Evolutionary conservation across 768 basidiomycete genomes (phyloP), one percentile per base, ranked within the genome.

Genomic region (Boletus pseudopeckii): DNA sequence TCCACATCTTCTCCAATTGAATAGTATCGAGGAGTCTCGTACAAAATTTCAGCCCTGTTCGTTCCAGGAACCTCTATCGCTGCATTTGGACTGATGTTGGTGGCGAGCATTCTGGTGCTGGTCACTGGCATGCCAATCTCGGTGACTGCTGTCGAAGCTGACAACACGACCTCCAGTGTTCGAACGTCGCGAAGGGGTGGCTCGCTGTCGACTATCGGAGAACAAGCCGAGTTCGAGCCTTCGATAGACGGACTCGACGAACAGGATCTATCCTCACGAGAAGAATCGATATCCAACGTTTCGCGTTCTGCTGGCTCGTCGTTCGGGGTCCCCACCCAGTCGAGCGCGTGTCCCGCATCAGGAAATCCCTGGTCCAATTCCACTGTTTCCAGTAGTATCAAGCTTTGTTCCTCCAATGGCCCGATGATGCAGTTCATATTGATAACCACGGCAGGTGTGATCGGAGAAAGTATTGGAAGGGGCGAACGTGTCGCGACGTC

Each of bases 401-500:
- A 17, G 7, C 20, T 0, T 39, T 40, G 42, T 30, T 37, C 33
- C 24, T 26, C 26, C 5, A 41, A 30, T 6, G 15, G 41, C 13
- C 30, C 11, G 14, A 47, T 33, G 15, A n/a, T 2, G 20, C 5
- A 10, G 33, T 11, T 43, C 22, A 22, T 22, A 30, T 54, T 51
- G 32, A 56, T 50, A 11, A 36, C 40, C 30, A 57, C 54, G 20
- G 15, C 38, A 49, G 61, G 52, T n/a, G 13, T 15, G 18, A 10
- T 20, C 2, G 54, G 50, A 4, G 34, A 53, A 37, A 36, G 15
- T 22, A 52, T 28, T 43, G 53, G 50, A 48, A 40, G 26, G 4
- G 61, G 61, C 7, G 57, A 63, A 9, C 58, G n/a, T 18, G 61
- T 63, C 20, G 28, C 47, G 15, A 54, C 5, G 15, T 56, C 49